Base-by-base conservation (phyloP, 257 asterid species). In the Solanum sitiens region DNA sequence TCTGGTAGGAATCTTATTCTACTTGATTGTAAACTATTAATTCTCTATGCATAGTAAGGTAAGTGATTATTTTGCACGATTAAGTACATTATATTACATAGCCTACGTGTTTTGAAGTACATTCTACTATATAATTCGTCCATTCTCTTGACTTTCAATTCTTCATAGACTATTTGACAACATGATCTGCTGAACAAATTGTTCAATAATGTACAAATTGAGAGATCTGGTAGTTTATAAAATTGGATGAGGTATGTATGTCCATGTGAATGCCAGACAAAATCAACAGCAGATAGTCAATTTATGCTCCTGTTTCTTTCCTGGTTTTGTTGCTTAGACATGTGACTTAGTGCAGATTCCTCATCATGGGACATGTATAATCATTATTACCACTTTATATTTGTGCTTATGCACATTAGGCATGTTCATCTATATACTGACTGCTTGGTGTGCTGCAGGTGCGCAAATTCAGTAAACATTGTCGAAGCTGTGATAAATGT, bases 401-500 rank as follows among this genome's bases (percentile, higher is more conserved):
- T 42, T 68, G 68, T 75, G 10, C 53, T 20, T 44, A 4, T 71
- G 84, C 30, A 67, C 70, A 20, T 82, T 82, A 82, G 86, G 35
- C 20, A 82, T 50, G 65, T 44, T 75, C 27, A 35, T 80, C 77
- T 53, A 79, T 79, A 40, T 45, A 70, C 83, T 71, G 25, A 71
- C 79, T 45, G 71, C 71, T 50, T 82, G 45, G 70, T 88, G 25
- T 40, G 74, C 83, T 87, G 83, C 92, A 97, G 99, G 99, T 97
- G 72, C 93, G 99, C 90, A 94, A 94, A 92, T 96, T 93, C 91
- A 97, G 99, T 92, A 97, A 97, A 93, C 99, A 97, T 87, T 97
- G 99, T 89, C 92, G 99, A 94, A 97, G 99, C 87, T 97, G 99
- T 88, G 99, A 97, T 92, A 97, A 97, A 93, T 97, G 99, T 86